A percentile compares a stretch with the other conserved stretches of the same genome.
These are phyloP conservation scores for Psophocarpus tetragonolobus DNA, from an alignment of 306 rosid genomes.

Conservation along the genomic window DNA sequence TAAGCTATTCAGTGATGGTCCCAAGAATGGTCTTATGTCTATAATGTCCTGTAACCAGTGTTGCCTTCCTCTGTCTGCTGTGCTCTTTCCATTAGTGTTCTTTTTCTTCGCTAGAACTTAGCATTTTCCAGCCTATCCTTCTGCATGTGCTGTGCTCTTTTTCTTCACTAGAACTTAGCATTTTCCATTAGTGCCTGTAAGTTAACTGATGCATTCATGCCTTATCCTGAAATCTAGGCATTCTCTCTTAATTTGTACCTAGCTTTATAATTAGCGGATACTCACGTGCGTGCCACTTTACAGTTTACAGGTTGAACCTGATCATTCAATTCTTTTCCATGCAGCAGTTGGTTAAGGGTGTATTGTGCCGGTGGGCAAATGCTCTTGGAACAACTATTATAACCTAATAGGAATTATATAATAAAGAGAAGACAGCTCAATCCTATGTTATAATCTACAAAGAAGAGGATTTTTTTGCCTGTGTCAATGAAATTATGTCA, in stretches of 20 bases:
- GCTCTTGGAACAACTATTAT: constrained; percentile 89
- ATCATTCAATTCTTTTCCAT: constrained; percentile 76
- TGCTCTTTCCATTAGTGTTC: not conserved
- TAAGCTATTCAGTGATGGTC: not conserved
- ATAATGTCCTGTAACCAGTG: not conserved
- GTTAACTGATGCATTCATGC: not conserved
- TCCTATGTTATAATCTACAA: constrained; percentile 76
- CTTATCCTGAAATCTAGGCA: not conserved
- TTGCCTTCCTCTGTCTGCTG: not conserved
- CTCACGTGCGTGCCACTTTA: not conserved
- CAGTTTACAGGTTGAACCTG: constrained; percentile 75
- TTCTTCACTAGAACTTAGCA: too few relatives aligned
- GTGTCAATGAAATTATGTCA: constrained; percentile 76
- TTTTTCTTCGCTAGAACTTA: not conserved
- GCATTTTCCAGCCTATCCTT: not conserved
- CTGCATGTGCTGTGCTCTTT: too few relatives aligned
- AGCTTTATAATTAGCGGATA: not conserved
- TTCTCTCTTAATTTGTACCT: not conserved
- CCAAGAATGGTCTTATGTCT: not conserved
- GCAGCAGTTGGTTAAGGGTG: constrained; percentile 99
- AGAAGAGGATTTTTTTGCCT: constrained; percentile 79
- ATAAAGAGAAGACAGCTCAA: constrained; percentile 79
- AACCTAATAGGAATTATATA: constrained; percentile 90
- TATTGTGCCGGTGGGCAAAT: constrained; percentile 93
- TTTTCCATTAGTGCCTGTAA: not conserved